These are phyloP conservation scores for Schizophyllum commune DNA, from an alignment of 1,284 basidiomycete species.

Conservation along the genomic window DNA sequence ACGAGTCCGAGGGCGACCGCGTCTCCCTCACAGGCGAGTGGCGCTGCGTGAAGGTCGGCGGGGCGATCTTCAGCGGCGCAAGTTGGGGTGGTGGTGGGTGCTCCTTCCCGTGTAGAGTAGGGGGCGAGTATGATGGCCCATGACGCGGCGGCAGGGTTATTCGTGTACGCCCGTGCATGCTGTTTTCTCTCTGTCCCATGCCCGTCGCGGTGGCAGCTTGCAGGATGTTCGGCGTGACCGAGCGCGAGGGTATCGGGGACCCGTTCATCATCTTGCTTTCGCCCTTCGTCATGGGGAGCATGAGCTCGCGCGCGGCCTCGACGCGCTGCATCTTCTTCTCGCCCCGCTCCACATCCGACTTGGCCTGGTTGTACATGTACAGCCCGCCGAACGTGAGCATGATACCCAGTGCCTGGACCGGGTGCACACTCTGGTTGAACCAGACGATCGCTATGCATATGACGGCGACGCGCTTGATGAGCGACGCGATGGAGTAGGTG, in stretches of 20 bases:
- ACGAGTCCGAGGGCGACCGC: slow-evolving; percentile 42
- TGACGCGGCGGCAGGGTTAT: neutral
- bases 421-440: slow-evolving; percentile 88
- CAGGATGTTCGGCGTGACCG: neutral
- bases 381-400: slow-evolving; percentile 84
- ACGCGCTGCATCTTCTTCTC: slow-evolving; percentile 78
- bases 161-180: neutral
- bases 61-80: slow-evolving; percentile 15
- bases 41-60: slow-evolving; percentile 13
- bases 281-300: slow-evolving; percentile 62
- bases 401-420: slow-evolving; percentile 85
- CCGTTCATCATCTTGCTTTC: slow-evolving; percentile 20
- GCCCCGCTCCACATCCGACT: slow-evolving; percentile 84
- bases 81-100: slow-evolving; percentile 11
- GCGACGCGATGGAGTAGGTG: slow-evolving; percentile 96
- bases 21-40: neutral
- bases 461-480: slow-evolving; percentile 97
- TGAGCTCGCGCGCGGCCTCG: slow-evolving; percentile 71
- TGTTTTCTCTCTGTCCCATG: neutral
- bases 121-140: slow-evolving; percentile 6
- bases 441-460: slow-evolving; percentile 97
- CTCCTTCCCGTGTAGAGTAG: slow-evolving; percentile 7
- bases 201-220: neutral
- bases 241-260: neutral
- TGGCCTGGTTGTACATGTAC: slow-evolving; percentile 95